Evolutionary conservation across 495 filamentous ascomycete species (phyloP).

Genomic region (Neurospora pannonica): DNA sequence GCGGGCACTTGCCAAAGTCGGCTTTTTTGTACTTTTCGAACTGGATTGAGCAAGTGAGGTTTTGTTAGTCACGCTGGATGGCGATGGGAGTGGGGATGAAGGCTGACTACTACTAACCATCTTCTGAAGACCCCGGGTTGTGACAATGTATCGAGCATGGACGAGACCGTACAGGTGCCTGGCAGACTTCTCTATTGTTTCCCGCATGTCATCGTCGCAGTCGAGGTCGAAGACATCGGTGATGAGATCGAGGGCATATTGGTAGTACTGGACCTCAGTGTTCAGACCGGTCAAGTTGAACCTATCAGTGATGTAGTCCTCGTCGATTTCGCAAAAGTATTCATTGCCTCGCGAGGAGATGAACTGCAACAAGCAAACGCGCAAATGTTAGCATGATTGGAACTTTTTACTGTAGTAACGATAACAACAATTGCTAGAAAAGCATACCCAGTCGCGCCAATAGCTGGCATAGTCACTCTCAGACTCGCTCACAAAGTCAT

Average conservation of each 20-base stretch:
- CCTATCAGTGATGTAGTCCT: conserved; percentile 95
- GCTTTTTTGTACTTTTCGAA: conserved; percentile 97
- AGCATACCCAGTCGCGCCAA: conserved; percentile 96
- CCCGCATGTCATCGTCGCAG: conserved; percentile 94
- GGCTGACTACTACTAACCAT: conserved; percentile 56
- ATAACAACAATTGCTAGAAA: conserved; percentile 4
- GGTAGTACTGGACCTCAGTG: conserved; percentile 95
- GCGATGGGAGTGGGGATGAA: background rate
- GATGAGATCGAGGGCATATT: conserved; percentile 96
- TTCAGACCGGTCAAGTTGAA: conserved; percentile 98
- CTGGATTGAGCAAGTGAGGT: conserved; percentile 34
- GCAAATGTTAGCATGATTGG: background rate
- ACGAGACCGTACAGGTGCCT: conserved; percentile 94
- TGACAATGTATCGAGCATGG: conserved; percentile 95
- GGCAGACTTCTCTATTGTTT: conserved; percentile 96
- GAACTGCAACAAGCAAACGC: conserved; percentile 49
- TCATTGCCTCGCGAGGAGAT: conserved; percentile 96
- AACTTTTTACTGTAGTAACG: background rate
- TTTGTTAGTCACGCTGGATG: conserved; percentile 1
- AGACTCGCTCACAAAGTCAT: conserved; percentile 94
- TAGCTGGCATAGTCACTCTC: conserved; percentile 99
- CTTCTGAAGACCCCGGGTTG: conserved; percentile 84
- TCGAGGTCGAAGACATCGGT: conserved; percentile 99
- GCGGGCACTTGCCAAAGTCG: conserved; percentile 96
- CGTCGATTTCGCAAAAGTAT: conserved; percentile 99